Base-by-base conservation (phyloP, 1,284 basidiomycete species). In the Gomphus sp. region DNA sequence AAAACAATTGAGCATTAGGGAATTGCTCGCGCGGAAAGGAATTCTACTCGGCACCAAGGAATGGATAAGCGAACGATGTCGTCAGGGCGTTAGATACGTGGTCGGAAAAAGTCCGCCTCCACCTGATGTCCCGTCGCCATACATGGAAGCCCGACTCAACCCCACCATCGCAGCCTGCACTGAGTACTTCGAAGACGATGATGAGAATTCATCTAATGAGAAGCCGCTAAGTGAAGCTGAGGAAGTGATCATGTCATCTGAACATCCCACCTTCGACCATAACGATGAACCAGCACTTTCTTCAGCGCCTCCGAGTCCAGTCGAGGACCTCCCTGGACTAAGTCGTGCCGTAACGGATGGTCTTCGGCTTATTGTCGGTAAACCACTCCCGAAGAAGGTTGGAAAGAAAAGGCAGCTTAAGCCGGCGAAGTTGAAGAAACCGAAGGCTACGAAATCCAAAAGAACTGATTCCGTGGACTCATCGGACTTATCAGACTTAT, bases 41-140 rank as follows among this genome's bases (percentile, higher is more conserved):
- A 36, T 58, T 34, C 34, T 28, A 5, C 12, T 52, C n/a, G 57
- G 57, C 18, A 52, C 49, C 8, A 36, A 51, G 16, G 50, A 51
- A n/a, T 58, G 57, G 57, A 44, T 58, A 18, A 25, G 8, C 12
- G 41, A 52, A 43, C 49, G 44, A 34, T 50, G 57, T 41, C 49
- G 45, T 53, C 50, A 39, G 22, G 57, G 57, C 22, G 49, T 58
- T n/a, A 45, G 57, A 11, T 53, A 31, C 39, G 37, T 58, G 28
- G 51, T 58, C 12, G 57, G 57, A 34, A 51, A 44, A 25, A 58
- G 3, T 33, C 57, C 57, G 16, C 54, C 54, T 5, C 44, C 54
- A 8, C 41, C 16, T 4, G 44, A 47, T 34, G n/a, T 18, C 10
- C 41, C 34, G 11, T 55, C 54, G 6, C 54, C 43, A 16, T 55